Evolutionary conservation across 2,329 filamentous ascomycete species (phyloP), one percentile per base, ranked within the genome.

Genomic region (Aspergillus aculeatus): DNA sequence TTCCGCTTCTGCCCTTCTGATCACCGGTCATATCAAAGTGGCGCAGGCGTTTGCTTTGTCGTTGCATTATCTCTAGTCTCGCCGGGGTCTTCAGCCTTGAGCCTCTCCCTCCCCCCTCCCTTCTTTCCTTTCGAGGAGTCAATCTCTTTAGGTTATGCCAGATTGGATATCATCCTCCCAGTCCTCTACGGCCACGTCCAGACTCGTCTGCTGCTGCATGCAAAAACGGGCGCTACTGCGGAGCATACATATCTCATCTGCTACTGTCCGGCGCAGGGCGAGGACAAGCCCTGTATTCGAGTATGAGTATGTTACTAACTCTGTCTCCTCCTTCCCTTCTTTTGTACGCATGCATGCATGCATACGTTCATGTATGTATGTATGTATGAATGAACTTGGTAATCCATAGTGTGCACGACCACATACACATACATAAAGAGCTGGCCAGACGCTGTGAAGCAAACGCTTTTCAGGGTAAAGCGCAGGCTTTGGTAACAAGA

Each of bases 201-300:
- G 49, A 49, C 38, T 44, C 38, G n/a, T 19, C 41, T 57, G 58
- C 61, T 50, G 58, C 61, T 64, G 63, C 63, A 64, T 61, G 61
- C 54, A 57, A 16, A 44, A 50, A 55, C 63, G 63, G 63, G 63
- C 58, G 53, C 63, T 64, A 64, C 61, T 64, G 63, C 63, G 63
- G 51, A 61, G 59, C 50, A 59, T 57, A 58, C 59, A 56, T 58
- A 41, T 50, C 26, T 35, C 54, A 54, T 55, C 55, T 44, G 32
- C 32, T 54, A 14, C 52, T 47, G 53, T 32, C 44, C 38, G 52
- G 52, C 52, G 41, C 38, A 54, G 38, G 52, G 38, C 52, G 26
- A 23, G 52, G 24, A 38, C 32, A 29, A 12, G 31, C 52, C 23
- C 29, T 49, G 48, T 54, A 50, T 32, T 32, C 41, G 29, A 48